Evolutionary conservation across 768 basidiomycete species (phyloP).

Genomic region (Suillus subalutaceus): DNA sequence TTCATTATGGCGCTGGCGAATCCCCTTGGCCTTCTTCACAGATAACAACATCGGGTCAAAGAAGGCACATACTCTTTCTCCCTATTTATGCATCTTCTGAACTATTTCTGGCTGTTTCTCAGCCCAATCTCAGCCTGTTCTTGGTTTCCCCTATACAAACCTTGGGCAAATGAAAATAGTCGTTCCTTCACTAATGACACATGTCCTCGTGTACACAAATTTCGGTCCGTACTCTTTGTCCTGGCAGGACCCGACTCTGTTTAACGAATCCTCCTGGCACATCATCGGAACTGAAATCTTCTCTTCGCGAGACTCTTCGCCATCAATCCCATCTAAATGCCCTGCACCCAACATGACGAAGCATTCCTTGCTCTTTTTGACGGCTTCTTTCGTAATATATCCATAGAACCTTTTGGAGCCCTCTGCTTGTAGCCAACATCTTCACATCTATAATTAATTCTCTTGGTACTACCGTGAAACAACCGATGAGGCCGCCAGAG

Average conservation of each 20-base stretch:
- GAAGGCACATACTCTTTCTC: background rate
- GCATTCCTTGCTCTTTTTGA: background rate
- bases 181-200: background rate
- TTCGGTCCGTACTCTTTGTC: background rate
- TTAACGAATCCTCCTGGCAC: background rate
- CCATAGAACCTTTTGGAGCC: conserved; percentile 46
- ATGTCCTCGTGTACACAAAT: background rate
- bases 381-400: conserved; percentile 45
- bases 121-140: background rate
- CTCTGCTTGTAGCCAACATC: conserved; percentile 25
- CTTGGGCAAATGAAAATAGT: background rate
- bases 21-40: background rate
- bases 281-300: background rate
- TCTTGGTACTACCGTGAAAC: conserved; percentile 34
- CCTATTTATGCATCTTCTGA: background rate
- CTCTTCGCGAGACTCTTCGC: background rate
- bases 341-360: background rate
- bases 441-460: conserved; percentile 38
- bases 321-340: background rate
- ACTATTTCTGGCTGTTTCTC: background rate
- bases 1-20: background rate
- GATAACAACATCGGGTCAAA: background rate
- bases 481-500: background rate
- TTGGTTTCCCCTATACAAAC: background rate
- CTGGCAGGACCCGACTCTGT: background rate